These are phyloP conservation scores for Aspergillus neotritici DNA, from an alignment of 2,329 filamentous ascomycete species.

Conservation along the genomic window DNA sequence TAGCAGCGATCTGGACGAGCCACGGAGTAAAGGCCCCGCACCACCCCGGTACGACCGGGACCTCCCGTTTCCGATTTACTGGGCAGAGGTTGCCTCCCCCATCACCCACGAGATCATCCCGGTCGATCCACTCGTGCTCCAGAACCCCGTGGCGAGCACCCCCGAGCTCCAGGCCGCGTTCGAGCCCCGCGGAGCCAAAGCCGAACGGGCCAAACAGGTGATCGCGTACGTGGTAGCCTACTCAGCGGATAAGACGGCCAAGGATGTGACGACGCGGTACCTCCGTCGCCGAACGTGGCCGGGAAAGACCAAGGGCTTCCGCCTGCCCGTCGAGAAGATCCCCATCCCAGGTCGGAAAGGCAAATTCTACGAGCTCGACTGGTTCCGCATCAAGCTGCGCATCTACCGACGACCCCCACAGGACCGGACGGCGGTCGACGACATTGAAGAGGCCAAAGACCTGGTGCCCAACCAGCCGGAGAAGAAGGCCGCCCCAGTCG, in stretches of 20 bases:
- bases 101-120: constrained; percentile 72
- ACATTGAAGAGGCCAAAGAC: constrained; percentile 71
- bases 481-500: constrained; percentile 66
- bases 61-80: constrained; percentile 80
- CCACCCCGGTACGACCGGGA: constrained; percentile 61
- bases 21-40: constrained; percentile 32
- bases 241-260: constrained; percentile 78
- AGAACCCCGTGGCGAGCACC: constrained; percentile 63
- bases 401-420: constrained; percentile 57
- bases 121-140: constrained; percentile 67
- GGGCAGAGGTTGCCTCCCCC: constrained; percentile 83
- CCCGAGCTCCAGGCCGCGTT: constrained; percentile 67
- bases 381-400: constrained; percentile 77
- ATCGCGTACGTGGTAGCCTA: constrained; percentile 85
- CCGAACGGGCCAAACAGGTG: constrained; percentile 80
- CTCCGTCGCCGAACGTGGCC: constrained; percentile 75
- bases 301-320: constrained; percentile 80
- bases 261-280: constrained; percentile 91
- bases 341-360: constrained; percentile 72
- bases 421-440: constrained; percentile 64
- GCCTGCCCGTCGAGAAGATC: constrained; percentile 73
- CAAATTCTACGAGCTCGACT: constrained; percentile 75
- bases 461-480: constrained; percentile 67
- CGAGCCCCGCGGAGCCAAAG: constrained; percentile 75
- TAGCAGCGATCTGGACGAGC: constrained; percentile 14